A percentile compares a stretch with the other conserved stretches of the same genome.
Conservation (phyloP, 352 stramenopile genomes). For the Saprolegnia diclina region DNA sequence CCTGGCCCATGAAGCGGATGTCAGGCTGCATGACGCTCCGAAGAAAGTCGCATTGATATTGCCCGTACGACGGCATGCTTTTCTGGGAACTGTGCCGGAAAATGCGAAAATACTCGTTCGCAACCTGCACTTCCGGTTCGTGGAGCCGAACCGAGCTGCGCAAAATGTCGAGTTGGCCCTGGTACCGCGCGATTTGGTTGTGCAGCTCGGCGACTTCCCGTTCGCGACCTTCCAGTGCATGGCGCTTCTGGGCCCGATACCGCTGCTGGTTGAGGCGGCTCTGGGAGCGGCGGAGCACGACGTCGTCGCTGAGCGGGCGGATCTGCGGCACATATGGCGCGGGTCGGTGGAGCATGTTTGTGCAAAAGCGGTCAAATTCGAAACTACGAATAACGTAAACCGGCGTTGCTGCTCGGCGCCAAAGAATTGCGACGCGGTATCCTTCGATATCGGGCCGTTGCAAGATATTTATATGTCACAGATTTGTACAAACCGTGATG, state of each 20-base stretch:
- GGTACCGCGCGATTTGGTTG: conserved; percentile 11
- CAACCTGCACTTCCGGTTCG: conserved; percentile 22
- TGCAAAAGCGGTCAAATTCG: too few species aligned
- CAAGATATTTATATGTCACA: not conserved
- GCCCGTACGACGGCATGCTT: not conserved
- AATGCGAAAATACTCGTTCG: conserved; percentile 32
- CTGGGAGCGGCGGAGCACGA: not conserved
- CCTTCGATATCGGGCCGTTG: conserved; percentile 41
- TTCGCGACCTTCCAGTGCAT: conserved; percentile 25
- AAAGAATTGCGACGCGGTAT: not conserved
- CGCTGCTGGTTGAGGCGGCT: not conserved
- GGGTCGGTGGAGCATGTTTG: too few species aligned
- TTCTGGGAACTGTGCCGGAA: conserved; percentile 27
- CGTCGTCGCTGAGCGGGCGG: conserved; percentile 5
- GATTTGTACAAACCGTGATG: too few species aligned
- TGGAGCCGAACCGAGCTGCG: not conserved
- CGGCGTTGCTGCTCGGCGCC: too few species aligned
- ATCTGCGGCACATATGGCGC: not conserved
- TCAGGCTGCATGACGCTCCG: conserved; percentile 15
- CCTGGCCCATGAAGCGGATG: conserved; percentile 18
- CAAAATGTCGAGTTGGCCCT: not conserved
- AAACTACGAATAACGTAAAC: too few species aligned
- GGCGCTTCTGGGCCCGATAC: conserved; percentile 10
- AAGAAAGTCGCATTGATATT: conserved; percentile 12
- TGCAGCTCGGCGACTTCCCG: conserved; percentile 31